Evolutionary conservation across 805 yeast species (phyloP).

Genomic region (Monosporozyma solicola): DNA sequence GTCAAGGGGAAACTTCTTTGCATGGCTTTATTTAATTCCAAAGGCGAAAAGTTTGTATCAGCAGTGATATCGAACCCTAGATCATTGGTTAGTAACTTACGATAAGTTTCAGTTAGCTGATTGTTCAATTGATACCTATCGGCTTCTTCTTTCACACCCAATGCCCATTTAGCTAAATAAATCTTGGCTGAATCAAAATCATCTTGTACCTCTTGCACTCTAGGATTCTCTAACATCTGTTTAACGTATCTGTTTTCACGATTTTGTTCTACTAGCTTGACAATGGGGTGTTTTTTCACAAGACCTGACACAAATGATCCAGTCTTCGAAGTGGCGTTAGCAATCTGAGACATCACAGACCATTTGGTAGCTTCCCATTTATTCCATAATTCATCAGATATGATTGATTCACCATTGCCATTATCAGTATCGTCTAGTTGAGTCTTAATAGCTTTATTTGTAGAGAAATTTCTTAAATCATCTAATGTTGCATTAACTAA

Average conservation of each 20-base stretch:
- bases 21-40: conserved; percentile 43
- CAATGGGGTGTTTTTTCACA: conserved; percentile 24
- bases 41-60: conserved; percentile 22
- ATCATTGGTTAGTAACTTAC: conserved; percentile 47
- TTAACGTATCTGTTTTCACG: conserved; percentile 31
- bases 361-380: conserved; percentile 52
- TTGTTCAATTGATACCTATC: conserved; percentile 41
- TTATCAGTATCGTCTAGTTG: neutral
- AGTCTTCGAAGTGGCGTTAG: conserved; percentile 51
- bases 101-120: conserved; percentile 51
- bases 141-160: conserved; percentile 87
- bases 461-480: conserved; percentile 32
- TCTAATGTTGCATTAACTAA: conserved; percentile 65
- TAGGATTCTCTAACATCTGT: conserved; percentile 61
- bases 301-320: conserved; percentile 18
- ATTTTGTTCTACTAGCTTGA: conserved; percentile 37
- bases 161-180: conserved; percentile 93
- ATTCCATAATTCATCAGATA: conserved; percentile 14
- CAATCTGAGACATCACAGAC: conserved; percentile 77
- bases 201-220: conserved; percentile 65
- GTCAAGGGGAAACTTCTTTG: conserved; percentile 44
- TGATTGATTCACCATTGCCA: neutral
- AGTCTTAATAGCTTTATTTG: neutral
- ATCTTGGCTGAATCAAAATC: conserved; percentile 91
- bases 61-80: conserved; percentile 41